Percentiles rank a stretch among this genome's conserved stretches.
Evolutionary conservation across 805 yeast species (phyloP).

Genomic region (Saturnispora gosingensis): DNA sequence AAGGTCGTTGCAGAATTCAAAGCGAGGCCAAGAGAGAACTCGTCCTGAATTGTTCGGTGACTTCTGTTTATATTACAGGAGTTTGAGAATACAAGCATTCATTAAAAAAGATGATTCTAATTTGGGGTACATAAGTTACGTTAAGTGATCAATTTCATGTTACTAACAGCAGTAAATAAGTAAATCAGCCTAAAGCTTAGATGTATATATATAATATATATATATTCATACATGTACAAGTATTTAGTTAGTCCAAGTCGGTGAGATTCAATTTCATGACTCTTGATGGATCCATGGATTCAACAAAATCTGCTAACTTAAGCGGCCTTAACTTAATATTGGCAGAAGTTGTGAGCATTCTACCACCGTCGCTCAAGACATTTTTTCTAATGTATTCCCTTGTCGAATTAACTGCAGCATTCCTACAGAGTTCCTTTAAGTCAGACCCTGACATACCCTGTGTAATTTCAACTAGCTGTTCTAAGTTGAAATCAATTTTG

Average conservation of each 20-base stretch:
- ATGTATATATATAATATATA: neutral
- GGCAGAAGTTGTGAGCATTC: conserved; percentile 26
- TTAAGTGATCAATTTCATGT: no score
- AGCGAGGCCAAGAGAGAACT: conserved; percentile 36
- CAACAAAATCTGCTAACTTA: conserved; percentile 52
- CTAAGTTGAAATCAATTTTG: conserved; percentile 56
- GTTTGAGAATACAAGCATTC: neutral
- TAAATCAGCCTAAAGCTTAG: neutral
- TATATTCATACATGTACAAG: neutral
- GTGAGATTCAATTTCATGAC: conserved; percentile 11
- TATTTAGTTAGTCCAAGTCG: conserved; percentile 9
- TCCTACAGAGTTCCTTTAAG: conserved; percentile 81
- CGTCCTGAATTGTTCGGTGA: conserved; percentile 9
- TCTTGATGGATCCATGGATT: conserved; percentile 21
- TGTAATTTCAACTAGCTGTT: conserved; percentile 51
- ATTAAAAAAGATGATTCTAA: neutral
- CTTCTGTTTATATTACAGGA: neutral
- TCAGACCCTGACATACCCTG: conserved; percentile 86
- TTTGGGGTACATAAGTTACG: conserved; percentile 9
- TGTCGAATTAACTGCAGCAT: conserved; percentile 85
- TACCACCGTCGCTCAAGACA: conserved; percentile 31
- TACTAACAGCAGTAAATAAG: neutral
- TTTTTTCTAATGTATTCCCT: conserved; percentile 68
- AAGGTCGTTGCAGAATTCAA: conserved; percentile 38
- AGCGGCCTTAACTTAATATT: conserved; percentile 51